phyloP scores from a whole-genome alignment of 345 rosid species.

The Arabis hirsuta region DNA sequence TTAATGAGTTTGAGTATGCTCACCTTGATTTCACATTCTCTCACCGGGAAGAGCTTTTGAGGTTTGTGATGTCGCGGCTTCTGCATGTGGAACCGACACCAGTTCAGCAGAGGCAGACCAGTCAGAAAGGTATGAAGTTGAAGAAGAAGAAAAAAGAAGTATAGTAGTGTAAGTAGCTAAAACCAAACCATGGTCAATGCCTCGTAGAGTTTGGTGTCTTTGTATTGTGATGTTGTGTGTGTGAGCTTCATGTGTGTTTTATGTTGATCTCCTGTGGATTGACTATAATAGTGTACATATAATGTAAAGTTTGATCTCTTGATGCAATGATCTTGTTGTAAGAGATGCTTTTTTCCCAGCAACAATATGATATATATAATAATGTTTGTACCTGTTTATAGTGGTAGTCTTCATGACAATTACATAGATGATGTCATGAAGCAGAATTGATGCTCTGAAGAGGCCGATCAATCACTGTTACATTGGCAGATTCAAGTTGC shows the following conservation, averaged over 20 bases:
- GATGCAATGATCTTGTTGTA: conserved; percentile 15
- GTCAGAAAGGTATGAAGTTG: conserved; percentile 48
- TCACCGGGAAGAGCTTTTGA: conserved; percentile 81
- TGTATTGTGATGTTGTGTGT: conserved; percentile 35
- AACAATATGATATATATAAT: not conserved
- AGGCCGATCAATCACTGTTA: too few relatives aligned
- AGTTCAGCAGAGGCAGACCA: conserved; percentile 38
- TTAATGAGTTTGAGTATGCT: conserved; percentile 78
- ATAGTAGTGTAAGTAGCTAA: conserved; percentile 24
- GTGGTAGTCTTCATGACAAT: too few relatives aligned
- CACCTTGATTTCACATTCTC: conserved; percentile 96
- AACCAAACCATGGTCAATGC: conserved; percentile 27
- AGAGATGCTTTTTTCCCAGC: conserved; percentile 1
- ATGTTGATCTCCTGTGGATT: conserved; percentile 1
- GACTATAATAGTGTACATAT: conserved; percentile 30
- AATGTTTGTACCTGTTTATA: not conserved
- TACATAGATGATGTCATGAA: too few relatives aligned
- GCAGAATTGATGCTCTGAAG: too few relatives aligned
- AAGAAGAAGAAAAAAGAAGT: conserved; percentile 52
- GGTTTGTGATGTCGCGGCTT: conserved; percentile 82
- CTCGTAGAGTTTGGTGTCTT: conserved; percentile 26
- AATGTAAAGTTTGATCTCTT: conserved; percentile 27
- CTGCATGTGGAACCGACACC: conserved; percentile 56
- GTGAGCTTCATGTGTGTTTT: conserved; percentile 31
- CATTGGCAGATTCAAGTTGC: too few relatives aligned